Conservation (phyloP, 2,329 filamentous ascomycete species). For the Helicocarpus griseus region DNA sequence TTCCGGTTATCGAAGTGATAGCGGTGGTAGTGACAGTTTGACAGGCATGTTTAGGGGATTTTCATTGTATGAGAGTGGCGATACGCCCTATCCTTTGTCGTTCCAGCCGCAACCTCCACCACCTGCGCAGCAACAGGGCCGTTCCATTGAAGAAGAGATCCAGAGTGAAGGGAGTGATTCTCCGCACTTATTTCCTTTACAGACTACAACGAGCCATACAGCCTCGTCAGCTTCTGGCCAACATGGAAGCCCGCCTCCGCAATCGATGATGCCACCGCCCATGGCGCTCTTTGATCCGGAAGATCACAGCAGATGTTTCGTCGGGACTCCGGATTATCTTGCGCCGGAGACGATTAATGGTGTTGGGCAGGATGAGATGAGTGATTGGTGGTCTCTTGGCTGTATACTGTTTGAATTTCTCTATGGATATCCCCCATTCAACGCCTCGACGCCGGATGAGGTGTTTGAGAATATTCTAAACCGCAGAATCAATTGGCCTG, state of each 20-base stretch:
- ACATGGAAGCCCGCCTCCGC: constrained; percentile 41
- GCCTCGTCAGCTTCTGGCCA: constrained; percentile 20
- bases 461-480: constrained; percentile 95
- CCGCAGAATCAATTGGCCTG: constrained; percentile 85
- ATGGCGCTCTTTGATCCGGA: constrained; percentile 92
- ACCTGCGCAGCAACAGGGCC: constrained; percentile 15
- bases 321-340: constrained; percentile 93
- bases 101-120: constrained; percentile 13
- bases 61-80: constrained; percentile 55
- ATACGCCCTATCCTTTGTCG: constrained; percentile 32
- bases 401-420: constrained; percentile 97
- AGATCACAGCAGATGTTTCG: constrained; percentile 84
- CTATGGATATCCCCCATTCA: constrained; percentile 87
- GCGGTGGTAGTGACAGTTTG: constrained; percentile 77
- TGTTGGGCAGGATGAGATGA: constrained; percentile 90
- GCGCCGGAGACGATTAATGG: constrained; percentile 95
- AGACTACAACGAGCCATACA: constrained; percentile 46
- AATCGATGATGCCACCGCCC: constrained; percentile 77
- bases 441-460: constrained; percentile 77
- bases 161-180: constrained; percentile 64
- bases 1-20: constrained; percentile 83
- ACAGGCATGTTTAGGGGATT: constrained; percentile 74
- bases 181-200: constrained; percentile 64
- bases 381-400: constrained; percentile 99
- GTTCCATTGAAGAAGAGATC: constrained; percentile 57